These are phyloP conservation scores for Ceratocystis harringtonii DNA, from an alignment of 2,329 filamentous ascomycete species.

Conservation along the genomic window DNA sequence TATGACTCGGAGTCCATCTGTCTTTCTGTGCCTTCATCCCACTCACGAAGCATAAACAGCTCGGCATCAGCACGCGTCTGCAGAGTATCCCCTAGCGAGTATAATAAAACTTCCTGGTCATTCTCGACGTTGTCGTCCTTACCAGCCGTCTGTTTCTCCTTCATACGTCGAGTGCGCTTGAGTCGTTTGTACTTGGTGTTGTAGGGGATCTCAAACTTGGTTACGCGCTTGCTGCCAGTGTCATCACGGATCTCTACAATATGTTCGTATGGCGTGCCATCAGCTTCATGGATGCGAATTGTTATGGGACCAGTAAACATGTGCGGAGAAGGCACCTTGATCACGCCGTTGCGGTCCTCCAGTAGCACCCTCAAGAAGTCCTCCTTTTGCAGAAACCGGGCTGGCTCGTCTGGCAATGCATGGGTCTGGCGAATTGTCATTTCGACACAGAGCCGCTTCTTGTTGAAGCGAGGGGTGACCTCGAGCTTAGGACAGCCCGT, in stretches of 20 bases:
- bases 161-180: conserved; percentile 71
- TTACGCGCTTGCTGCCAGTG: conserved; percentile 44
- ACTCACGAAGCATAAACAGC: conserved; percentile 76
- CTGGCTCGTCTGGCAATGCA: conserved; percentile 25
- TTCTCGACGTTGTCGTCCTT: conserved; percentile 21
- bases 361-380: conserved; percentile 76
- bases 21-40: conserved; percentile 75
- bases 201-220: conserved; percentile 87
- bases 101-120: conserved; percentile 48
- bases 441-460: conserved; percentile 90
- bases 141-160: conserved; percentile 47
- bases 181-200: conserved; percentile 98
- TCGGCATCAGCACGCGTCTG: conserved; percentile 65
- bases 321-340: conserved; percentile 54
- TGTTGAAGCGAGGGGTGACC: conserved; percentile 85
- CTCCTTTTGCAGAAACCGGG: conserved; percentile 41
- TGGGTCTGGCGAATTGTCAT: conserved; percentile 73
- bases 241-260: conserved; percentile 90
- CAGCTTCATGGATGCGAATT: conserved; percentile 91
- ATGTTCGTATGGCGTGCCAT: conserved; percentile 95
- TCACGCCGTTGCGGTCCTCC: conserved; percentile 57
- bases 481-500: conserved; percentile 80
- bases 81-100: conserved; percentile 83
- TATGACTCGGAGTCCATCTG: conserved; percentile 94
- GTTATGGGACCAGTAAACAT: conserved; percentile 95